Percentiles rank a stretch among this genome's conserved stretches.
These are phyloP conservation scores for Entomortierella lignicola DNA, from an alignment of 192 early-diverging fungal species.

Conservation along the genomic window DNA sequence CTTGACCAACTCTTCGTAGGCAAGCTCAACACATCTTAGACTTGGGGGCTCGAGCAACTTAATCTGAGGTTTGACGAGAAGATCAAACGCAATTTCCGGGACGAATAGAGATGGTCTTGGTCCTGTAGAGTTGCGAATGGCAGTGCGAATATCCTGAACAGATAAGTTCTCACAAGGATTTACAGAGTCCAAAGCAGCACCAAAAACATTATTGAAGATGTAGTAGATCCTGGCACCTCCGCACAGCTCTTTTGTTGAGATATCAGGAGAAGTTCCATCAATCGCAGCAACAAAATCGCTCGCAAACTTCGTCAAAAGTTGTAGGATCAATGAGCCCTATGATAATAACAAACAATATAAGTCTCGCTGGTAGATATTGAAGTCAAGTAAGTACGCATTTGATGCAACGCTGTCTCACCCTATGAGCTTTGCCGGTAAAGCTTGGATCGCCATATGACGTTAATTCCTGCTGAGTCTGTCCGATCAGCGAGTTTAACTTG, in stretches of 20 bases:
- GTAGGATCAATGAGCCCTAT: constrained; percentile 71
- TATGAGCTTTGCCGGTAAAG: constrained; percentile 60
- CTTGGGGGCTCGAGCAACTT: constrained; percentile 78
- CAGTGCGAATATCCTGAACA: constrained; percentile 80
- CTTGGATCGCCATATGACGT: constrained; percentile 71
- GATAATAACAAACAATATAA: not conserved
- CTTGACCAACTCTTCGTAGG: constrained; percentile 86
- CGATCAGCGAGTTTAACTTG: constrained; percentile 79
- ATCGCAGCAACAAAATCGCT: constrained; percentile 82
- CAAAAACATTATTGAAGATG: constrained; percentile 86
- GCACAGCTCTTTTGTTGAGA: constrained; percentile 82
- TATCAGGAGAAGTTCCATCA: constrained; percentile 77
- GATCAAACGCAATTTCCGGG: constrained; percentile 87
- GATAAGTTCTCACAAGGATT: constrained; percentile 77
- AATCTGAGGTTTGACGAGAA: constrained; percentile 86
- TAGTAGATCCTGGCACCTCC: constrained; percentile 87
- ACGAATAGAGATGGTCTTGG: constrained; percentile 85
- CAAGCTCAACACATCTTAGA: constrained; percentile 83
- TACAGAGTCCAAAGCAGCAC: constrained; percentile 76
- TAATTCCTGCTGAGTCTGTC: constrained; percentile 82
- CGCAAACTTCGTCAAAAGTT: constrained; percentile 80
- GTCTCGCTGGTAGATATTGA: too few species aligned
- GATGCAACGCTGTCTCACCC: constrained; percentile 46
- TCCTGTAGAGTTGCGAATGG: constrained; percentile 87
- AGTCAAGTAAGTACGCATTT: too few species aligned